phyloP scores from a whole-genome alignment of 2,329 filamentous ascomycete genomes.

The Ceratocystis cubensis region DNA sequence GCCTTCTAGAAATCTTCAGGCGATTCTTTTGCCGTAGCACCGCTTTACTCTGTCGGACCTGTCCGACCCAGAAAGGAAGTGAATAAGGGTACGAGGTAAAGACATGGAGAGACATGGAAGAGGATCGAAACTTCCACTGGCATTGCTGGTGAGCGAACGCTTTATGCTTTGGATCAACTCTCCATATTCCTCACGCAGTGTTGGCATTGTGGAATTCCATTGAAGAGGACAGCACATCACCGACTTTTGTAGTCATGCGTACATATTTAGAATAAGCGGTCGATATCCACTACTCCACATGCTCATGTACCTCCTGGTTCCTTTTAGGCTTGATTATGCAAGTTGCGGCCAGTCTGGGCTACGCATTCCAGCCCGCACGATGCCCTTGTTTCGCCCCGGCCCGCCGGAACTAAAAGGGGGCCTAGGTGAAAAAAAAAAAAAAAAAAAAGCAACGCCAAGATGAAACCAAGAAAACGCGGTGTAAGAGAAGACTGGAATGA shows the following conservation, averaged over 20 bases:
- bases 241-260: neutral
- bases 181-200: neutral
- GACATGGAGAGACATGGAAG: neutral
- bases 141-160: neutral
- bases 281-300: neutral
- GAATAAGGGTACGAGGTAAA: neutral
- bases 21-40: neutral
- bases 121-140: neutral
- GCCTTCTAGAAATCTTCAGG: neutral
- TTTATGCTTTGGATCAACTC: neutral
- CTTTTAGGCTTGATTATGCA: neutral
- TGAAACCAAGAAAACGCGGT: neutral
- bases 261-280: neutral
- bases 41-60: neutral
- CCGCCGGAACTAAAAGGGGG: neutral
- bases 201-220: neutral
- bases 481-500: neutral
- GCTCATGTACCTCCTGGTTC: neutral
- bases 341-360: neutral
- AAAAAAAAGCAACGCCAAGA: neutral
- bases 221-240: conserved; percentile 2
- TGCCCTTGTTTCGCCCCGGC: conserved; percentile 6
- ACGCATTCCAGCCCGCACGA: neutral
- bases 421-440: neutral
- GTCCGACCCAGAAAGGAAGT: neutral